Evolutionary conservation across 1,284 basidiomycete species (phyloP).

Genomic region (Marasmius oreades): DNA sequence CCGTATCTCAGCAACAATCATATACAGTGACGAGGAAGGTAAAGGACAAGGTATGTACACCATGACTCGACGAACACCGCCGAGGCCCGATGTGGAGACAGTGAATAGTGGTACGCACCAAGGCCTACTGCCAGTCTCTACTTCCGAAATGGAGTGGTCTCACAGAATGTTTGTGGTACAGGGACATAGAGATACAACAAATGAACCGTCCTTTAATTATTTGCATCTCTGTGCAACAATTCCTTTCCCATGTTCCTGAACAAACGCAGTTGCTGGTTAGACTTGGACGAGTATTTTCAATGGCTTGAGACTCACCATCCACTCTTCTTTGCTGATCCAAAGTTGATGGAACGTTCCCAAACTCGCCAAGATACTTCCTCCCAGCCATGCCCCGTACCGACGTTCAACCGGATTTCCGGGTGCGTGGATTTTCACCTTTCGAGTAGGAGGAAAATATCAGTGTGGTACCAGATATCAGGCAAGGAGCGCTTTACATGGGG

Average conservation of each 20-base stretch:
- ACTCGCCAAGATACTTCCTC: conserved; percentile 89
- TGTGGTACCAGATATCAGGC: background rate
- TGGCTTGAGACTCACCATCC: conserved; percentile 56
- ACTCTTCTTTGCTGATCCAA: conserved; percentile 92
- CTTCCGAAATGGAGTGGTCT: too few species aligned
- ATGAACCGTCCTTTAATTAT: conserved; percentile 27
- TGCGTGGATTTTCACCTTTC: conserved; percentile 80
- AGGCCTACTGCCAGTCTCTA: too few species aligned
- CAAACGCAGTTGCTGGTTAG: background rate
- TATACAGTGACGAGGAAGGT: too few species aligned
- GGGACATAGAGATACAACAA: background rate
- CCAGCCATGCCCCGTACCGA: conserved; percentile 89
- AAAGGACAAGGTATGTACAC: too few species aligned
- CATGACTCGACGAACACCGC: too few species aligned
- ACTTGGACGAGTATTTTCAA: conserved; percentile 1
- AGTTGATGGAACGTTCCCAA: conserved; percentile 96
- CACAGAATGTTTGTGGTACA: too few species aligned
- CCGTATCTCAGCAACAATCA: too few species aligned
- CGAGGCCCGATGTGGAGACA: too few species aligned
- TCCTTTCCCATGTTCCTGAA: conserved; percentile 75
- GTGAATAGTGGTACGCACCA: too few species aligned
- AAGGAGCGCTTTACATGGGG: conserved; percentile 64
- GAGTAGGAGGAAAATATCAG: background rate
- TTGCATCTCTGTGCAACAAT: conserved; percentile 81
- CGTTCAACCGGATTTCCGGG: conserved; percentile 88